Percentiles rank a stretch among this genome's conserved stretches.
These are phyloP conservation scores for Penicillium sp. DNA, from an alignment of 2,329 filamentous ascomycete species.

Conservation along the genomic window DNA sequence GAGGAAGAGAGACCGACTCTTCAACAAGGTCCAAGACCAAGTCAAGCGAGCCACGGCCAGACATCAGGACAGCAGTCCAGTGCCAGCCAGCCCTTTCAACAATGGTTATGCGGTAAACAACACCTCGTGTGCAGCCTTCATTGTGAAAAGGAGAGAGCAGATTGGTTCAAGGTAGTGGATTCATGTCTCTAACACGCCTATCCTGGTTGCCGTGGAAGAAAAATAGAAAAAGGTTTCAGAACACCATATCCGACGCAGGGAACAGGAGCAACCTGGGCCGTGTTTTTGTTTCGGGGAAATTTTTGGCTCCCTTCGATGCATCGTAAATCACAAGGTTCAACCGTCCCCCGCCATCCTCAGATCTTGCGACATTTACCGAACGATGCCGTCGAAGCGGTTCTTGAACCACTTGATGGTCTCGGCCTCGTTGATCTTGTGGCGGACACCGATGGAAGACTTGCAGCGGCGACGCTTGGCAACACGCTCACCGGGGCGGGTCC, in stretches of 20 bases:
- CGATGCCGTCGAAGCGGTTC: slow-evolving; percentile 94
- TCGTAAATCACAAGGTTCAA: slow-evolving; percentile 31
- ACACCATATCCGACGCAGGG: slow-evolving; percentile 27
- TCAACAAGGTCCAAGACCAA: slow-evolving; percentile 17
- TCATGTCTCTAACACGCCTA: slow-evolving; percentile 41
- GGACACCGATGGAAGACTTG: slow-evolving; percentile 78
- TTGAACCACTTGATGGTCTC: slow-evolving; percentile 99
- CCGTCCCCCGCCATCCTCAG: slow-evolving; percentile 25
- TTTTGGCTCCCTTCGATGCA: slow-evolving; percentile 29
- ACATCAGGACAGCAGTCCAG: slow-evolving; percentile 9
- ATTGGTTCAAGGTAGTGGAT: slow-evolving; percentile 27
- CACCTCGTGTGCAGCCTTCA: slow-evolving; percentile 56
- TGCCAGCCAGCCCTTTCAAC: slow-evolving; percentile 38
- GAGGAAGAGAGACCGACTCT: slow-evolving; percentile 18
- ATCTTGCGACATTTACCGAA: slow-evolving; percentile 66
- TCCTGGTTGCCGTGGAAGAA: slow-evolving; percentile 36
- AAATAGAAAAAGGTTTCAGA: slow-evolving; percentile 26
- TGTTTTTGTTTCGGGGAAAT: slow-evolving; percentile 24
- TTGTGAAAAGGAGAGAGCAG: slow-evolving; percentile 44
- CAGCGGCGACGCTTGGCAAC: slow-evolving; percentile 89
- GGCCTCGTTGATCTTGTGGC: slow-evolving; percentile 86
- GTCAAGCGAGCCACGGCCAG: slow-evolving; percentile 21
- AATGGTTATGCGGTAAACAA: slow-evolving; percentile 55
- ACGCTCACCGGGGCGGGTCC: slow-evolving; percentile 95
- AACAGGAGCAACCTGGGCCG: slow-evolving; percentile 20